Evolutionary conservation across 2,329 filamentous ascomycete species (phyloP).

Genomic region (Xylariaceae sp.): DNA sequence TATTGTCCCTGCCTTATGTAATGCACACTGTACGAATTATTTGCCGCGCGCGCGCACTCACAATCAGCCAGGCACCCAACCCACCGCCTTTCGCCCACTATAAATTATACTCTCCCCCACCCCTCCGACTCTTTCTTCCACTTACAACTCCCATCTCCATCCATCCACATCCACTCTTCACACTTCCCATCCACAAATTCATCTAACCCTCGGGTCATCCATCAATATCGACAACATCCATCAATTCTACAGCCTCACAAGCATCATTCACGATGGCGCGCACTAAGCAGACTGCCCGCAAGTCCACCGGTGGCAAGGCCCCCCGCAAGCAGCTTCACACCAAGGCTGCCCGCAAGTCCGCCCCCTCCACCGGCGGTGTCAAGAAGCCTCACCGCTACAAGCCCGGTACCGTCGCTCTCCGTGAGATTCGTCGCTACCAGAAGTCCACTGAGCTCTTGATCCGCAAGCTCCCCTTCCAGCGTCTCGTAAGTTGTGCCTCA

Average conservation of each 20-base stretch:
- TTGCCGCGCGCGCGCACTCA: constrained; percentile 14
- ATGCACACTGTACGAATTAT: background rate
- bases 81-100: constrained; percentile 23
- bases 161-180: constrained; percentile 27
- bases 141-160: constrained; percentile 26
- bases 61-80: constrained; percentile 29
- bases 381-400: constrained; percentile 92
- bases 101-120: constrained; percentile 32
- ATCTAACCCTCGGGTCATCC: constrained; percentile 19
- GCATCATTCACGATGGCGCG: constrained; percentile 52
- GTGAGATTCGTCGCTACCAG: constrained; percentile 98
- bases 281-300: constrained; percentile 64
- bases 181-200: constrained; percentile 30
- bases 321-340: constrained; percentile 95
- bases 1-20: background rate
- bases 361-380: constrained; percentile 93
- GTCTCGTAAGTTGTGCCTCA: constrained; percentile 56
- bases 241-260: constrained; percentile 19
- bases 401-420: constrained; percentile 92
- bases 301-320: constrained; percentile 76
- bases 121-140: constrained; percentile 27
- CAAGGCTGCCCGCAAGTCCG: constrained; percentile 98
- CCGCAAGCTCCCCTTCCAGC: constrained; percentile 96
- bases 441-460: constrained; percentile 95
- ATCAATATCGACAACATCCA: constrained; percentile 29